These are phyloP conservation scores for Candida sp. DNA, from an alignment of 1,139 yeast genomes.

Conservation along the genomic window DNA sequence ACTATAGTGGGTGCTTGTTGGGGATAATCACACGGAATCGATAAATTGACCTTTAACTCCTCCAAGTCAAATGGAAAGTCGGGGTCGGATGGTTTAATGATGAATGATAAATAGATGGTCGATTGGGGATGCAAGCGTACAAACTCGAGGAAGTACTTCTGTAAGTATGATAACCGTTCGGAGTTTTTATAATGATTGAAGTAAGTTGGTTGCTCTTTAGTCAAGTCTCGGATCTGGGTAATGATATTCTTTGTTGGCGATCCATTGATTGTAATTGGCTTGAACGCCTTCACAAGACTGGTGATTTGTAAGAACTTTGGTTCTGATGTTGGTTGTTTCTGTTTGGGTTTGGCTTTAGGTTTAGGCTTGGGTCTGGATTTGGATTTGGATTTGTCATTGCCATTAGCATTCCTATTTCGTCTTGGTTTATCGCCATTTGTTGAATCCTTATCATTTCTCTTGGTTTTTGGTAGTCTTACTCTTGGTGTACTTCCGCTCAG, in stretches of 20 bases:
- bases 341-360: neutral
- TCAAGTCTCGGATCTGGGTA: slow-evolving; percentile 11
- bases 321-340: slow-evolving; percentile 10
- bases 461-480: neutral
- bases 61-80: slow-evolving; percentile 69
- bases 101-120: slow-evolving; percentile 31
- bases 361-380: neutral
- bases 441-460: neutral
- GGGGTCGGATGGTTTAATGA: slow-evolving; percentile 62
- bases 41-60: slow-evolving; percentile 46
- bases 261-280: slow-evolving; percentile 35
- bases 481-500: neutral
- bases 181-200: slow-evolving; percentile 9
- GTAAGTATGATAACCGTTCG: slow-evolving; percentile 11
- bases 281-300: slow-evolving; percentile 23
- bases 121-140: slow-evolving; percentile 14
- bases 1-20: slow-evolving; percentile 39
- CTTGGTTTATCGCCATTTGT: neutral
- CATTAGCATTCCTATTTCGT: neutral
- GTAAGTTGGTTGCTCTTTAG: slow-evolving; percentile 7
- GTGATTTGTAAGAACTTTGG: slow-evolving; percentile 19
- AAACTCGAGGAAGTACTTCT: slow-evolving; percentile 14
- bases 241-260: slow-evolving; percentile 17
- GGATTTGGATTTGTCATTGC: too few relatives aligned
- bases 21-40: slow-evolving; percentile 64